These are phyloP conservation scores for Aspergillus campestris DNA, from an alignment of 495 filamentous ascomycete species.

Conservation along the genomic window DNA sequence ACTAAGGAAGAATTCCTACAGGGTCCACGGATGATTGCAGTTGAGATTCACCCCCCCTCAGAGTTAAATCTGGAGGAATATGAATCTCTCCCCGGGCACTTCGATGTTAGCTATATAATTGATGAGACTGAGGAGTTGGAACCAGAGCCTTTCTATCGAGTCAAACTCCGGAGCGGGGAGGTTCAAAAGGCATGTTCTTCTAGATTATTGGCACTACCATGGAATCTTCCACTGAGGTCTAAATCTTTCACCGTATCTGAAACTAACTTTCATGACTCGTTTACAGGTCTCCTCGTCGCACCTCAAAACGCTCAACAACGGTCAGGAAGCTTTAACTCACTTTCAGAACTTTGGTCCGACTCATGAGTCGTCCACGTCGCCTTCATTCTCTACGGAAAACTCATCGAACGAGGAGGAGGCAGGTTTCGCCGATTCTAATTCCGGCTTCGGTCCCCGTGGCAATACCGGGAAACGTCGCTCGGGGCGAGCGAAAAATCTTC, in stretches of 20 bases:
- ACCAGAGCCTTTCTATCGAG: conserved; percentile 26
- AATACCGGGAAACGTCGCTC: conserved; percentile 1
- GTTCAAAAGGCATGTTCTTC: conserved; percentile 30
- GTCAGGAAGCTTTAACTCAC: conserved; percentile 20
- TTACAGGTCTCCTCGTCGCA: conserved; percentile 18
- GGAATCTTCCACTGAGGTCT: too few relatives aligned
- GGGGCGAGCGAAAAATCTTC: conserved; percentile 4
- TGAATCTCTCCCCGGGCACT: conserved; percentile 38
- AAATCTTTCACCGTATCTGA: too few relatives aligned
- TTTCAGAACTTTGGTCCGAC: conserved; percentile 11
- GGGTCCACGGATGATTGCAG: conserved; percentile 15
- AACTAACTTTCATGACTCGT: background rate
- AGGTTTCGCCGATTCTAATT: conserved; percentile 2
- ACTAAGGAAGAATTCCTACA: too few relatives aligned
- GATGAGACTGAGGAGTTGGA: conserved; percentile 20
- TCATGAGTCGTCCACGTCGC: background rate
- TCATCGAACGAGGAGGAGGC: conserved; percentile 8
- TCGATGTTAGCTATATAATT: conserved; percentile 30
- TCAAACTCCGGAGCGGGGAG: conserved; percentile 40
- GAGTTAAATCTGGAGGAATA: conserved; percentile 34
- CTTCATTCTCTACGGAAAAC: conserved; percentile 2
- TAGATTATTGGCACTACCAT: too few relatives aligned
- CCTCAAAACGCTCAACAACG: conserved; percentile 26
- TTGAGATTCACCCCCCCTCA: conserved; percentile 32
- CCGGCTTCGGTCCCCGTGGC: background rate